A percentile compares a stretch with the other conserved stretches of the same genome.
Evolutionary conservation across 2,329 filamentous ascomycete species (phyloP).

Genomic region (Cordyceps fumosorosea): DNA sequence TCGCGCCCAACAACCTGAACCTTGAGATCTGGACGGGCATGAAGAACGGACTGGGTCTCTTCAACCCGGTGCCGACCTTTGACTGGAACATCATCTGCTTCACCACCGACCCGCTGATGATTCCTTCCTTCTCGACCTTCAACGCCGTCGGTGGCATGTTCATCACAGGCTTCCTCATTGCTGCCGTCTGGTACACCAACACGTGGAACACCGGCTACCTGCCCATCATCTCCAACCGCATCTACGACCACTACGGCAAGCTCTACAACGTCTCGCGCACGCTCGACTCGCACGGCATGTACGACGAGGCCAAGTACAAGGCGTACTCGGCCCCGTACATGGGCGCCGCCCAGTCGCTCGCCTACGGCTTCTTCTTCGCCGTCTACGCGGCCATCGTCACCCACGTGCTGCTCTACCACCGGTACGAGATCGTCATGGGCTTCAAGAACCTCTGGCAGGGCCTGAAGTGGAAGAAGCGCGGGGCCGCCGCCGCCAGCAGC

Average conservation of each 20-base stretch:
- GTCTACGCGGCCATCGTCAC: conserved; percentile 24
- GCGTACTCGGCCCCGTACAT: conserved; percentile 31
- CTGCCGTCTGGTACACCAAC: conserved; percentile 40
- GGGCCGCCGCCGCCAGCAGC: no score
- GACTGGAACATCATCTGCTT: conserved; percentile 35
- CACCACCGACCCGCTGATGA: conserved; percentile 14
- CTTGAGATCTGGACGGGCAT: conserved; percentile 24
- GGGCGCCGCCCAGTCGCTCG: conserved; percentile 21
- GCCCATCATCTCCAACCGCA: conserved; percentile 46
- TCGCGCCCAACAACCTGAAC: conserved; percentile 29
- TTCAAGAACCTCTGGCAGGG: conserved; percentile 22
- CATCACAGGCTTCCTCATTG: conserved; percentile 45
- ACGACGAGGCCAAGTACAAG: conserved; percentile 47
- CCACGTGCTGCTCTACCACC: conserved; percentile 26
- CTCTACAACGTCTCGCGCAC: conserved; percentile 47
- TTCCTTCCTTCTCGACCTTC: conserved; percentile 21
- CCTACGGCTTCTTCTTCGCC: conserved; percentile 26
- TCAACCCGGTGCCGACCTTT: conserved; percentile 41
- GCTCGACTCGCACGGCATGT: conserved; percentile 39
- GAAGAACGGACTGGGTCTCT: conserved; percentile 26
- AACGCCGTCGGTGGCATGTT: conserved; percentile 32
- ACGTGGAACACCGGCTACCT: conserved; percentile 45
- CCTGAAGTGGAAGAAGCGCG: conserved; percentile 19
- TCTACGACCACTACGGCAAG: conserved; percentile 50
- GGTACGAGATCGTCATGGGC: conserved; percentile 23